Conservation (phyloP, 2,329 filamentous ascomycete genomes). For the Zalaria sp. region DNA sequence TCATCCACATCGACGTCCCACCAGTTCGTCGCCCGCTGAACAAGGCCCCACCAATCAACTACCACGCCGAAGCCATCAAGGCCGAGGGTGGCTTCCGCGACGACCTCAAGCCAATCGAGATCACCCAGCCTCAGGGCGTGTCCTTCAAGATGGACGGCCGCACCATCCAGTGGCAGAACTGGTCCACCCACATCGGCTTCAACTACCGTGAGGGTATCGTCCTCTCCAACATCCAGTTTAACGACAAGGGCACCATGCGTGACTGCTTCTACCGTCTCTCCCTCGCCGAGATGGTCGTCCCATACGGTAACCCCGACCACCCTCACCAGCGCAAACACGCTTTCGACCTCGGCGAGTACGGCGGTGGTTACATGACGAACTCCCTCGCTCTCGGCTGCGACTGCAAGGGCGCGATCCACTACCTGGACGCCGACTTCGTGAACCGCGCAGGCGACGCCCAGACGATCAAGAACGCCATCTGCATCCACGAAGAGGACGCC, state of each 20-base stretch:
- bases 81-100: slow-evolving; percentile 60
- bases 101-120: slow-evolving; percentile 74
- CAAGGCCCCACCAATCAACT: slow-evolving; percentile 61
- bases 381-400: slow-evolving; percentile 58
- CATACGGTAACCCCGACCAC: slow-evolving; percentile 69
- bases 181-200: slow-evolving; percentile 86
- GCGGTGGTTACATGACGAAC: slow-evolving; percentile 60
- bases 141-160: slow-evolving; percentile 68
- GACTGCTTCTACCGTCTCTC: slow-evolving; percentile 83
- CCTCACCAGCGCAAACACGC: slow-evolving; percentile 69
- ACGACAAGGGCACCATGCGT: slow-evolving; percentile 52
- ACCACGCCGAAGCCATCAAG: slow-evolving; percentile 60
- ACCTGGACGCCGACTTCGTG: slow-evolving; percentile 77
- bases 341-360: slow-evolving; percentile 67
- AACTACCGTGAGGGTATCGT: slow-evolving; percentile 90
- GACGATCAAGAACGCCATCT: slow-evolving; percentile 85
- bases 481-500: slow-evolving; percentile 86
- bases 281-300: slow-evolving; percentile 86
- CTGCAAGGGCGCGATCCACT: slow-evolving; percentile 84
- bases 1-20: slow-evolving; percentile 75
- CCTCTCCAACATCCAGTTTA: slow-evolving; percentile 78
- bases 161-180: slow-evolving; percentile 79
- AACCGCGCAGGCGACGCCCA: slow-evolving; percentile 52
- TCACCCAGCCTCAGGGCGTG: slow-evolving; percentile 78
- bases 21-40: slow-evolving; percentile 61